Evolutionary conservation across 352 stramenopile genomes (phyloP), one percentile per base, ranked within the genome.

Genomic region (Phytophthora hybrid): DNA sequence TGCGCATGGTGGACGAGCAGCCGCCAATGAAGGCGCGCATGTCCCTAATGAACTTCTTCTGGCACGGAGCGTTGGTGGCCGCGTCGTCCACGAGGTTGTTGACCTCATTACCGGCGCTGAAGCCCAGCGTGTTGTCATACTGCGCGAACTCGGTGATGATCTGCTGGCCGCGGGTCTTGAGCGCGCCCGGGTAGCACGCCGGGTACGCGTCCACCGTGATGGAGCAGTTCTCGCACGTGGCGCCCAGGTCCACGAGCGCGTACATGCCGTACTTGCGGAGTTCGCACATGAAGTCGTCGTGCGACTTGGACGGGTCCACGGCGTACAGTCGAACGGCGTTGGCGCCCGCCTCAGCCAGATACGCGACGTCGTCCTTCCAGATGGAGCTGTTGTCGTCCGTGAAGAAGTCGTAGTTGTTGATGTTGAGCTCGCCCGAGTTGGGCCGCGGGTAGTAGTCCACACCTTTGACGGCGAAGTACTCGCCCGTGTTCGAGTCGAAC

Each of bases 231-330:
- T 87, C 73, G 31, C 88, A 95, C 44, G 63, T 91, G 16, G 76
- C 79, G 18, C 64, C 87, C 6, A 93, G 69, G 55, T 93, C 88
- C 11, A 95, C 77, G 13, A 93, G 74, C 6, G 79, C 86, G 63
- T 95, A 93, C 67, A 97, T 95, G n/a, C 92, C 92, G 11, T 85
- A 74, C 13, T 78, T 47, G 6, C 82, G 72, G 6, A 96, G 56
- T 8, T 86, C 88, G 63, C 89, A 97, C 92, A 98, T 97, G 72
- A 97, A 97, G n/a, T 78, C 74, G 73, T 94, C 85, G 71, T 98
- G 92, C 18, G 82, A 90, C 68, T 94, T 73, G n/a, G 75, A 82
- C 5, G 91, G 89, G 64, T 98, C 86, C 3, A 98, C 89, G 3
- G 89, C 82, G 60, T 98, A 97, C 5, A 98, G 41, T 1, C 90